phyloP scores from a whole-genome alignment of 306 rosid genomes.

The Casuarina glauca region DNA sequence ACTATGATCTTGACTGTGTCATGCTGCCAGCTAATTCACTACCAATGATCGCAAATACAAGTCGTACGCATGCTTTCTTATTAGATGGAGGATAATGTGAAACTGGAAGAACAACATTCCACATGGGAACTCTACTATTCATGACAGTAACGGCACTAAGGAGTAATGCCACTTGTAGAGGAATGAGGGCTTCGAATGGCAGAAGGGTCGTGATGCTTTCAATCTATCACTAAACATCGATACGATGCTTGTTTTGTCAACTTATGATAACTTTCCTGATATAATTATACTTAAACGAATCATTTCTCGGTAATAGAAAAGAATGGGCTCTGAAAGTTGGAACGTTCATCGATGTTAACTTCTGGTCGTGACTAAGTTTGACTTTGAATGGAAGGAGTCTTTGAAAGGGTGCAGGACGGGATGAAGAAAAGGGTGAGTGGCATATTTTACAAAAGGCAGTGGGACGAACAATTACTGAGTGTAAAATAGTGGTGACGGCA shows the following conservation, averaged over 20 bases:
- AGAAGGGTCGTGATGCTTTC: not conserved
- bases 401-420: not conserved
- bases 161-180: not conserved
- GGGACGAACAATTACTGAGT: not conserved
- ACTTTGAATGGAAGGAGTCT: not conserved
- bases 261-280: not conserved
- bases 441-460: not conserved
- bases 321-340: not conserved
- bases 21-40: slow-evolving; percentile 15
- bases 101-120: slow-evolving; percentile 9
- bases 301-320: not conserved
- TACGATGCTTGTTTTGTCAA: not conserved
- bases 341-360: not conserved
- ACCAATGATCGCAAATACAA: slow-evolving; percentile 21
- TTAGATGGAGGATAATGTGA: slow-evolving; percentile 20
- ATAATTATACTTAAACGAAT: not conserved
- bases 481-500: not conserved
- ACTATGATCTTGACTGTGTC: slow-evolving; percentile 28
- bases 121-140: slow-evolving; percentile 19
- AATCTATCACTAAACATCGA: slow-evolving; percentile 5
- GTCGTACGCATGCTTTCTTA: slow-evolving; percentile 22
- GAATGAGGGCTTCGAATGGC: no score
- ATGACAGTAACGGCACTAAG: slow-evolving; percentile 1
- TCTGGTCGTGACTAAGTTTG: not conserved
- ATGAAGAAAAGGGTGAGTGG: no score